Base-by-base conservation (phyloP, 179 eudicot genomes). In the Beta lomatogona region DNA sequence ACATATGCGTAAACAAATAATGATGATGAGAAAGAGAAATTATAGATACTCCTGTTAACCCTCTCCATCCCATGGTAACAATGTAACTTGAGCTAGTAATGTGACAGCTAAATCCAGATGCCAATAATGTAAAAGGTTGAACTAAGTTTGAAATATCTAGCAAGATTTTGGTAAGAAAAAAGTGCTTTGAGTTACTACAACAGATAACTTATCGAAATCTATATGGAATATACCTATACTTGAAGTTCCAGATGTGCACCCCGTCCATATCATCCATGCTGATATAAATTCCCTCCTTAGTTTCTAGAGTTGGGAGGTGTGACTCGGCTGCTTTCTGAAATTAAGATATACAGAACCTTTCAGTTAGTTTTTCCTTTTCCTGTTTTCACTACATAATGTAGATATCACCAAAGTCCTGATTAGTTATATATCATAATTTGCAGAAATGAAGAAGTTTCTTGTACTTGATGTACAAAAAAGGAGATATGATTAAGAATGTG, bases 211-310 rank as follows among this genome's bases (percentile, higher is more conserved):
- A 46, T 48, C 15, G 25, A 48, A 48, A 79, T 53, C 12, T 22
- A 16, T 46, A 44, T 36, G 41, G 9, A 9, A 48, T 18, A 58
- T 59, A 92, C 98, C 98, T 95, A 89, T 88, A 95, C 91, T 90
- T 95, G 89, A 95, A 92, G 85, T 85, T 87, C 99, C 99, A 95
- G 46, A 87, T 83, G 69, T 92, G 91, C 66, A 85, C 52, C 16
- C 97, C 97, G 71, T 94, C 95, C 90, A 95, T 88, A 80, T 95
- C 99, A 60, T 87, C 83, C 98, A 95, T 89, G 82, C 76, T 83
- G 12, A 94, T 87, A 53, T 85, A 76, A 54, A 92, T 85, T 28
- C 98, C 95, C 87, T 91, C 97, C 85, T 92, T 95, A 46, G 87
- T 72, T 61, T 80, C 86, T 18, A 95, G 90, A 28, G 63, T 55